Conservation (phyloP, 257 asterid species). For the Capsicum baccatum region DNA sequence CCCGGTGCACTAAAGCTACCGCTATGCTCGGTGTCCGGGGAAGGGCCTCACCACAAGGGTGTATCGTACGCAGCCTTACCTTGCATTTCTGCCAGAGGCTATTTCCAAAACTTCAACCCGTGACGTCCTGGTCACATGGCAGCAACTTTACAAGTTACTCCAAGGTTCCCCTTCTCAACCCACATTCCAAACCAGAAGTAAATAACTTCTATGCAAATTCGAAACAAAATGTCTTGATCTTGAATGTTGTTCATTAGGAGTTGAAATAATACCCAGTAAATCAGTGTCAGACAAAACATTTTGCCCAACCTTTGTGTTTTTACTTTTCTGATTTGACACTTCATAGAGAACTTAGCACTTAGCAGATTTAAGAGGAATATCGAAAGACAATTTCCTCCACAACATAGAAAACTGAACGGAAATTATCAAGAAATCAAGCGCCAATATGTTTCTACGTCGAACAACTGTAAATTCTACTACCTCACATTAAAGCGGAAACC, state of each 20-base stretch:
- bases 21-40: no score
- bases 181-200: neutral
- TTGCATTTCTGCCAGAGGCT: no score
- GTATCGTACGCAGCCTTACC: no score
- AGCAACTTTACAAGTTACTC: no score
- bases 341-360: neutral
- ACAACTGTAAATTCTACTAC: neutral
- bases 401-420: neutral
- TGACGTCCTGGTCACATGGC: no score
- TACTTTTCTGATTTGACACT: neutral
- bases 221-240: neutral
- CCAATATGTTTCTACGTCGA: neutral
- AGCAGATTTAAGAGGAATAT: neutral
- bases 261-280: neutral
- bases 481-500: neutral
- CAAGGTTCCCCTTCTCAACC: neutral
- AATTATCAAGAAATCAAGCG: constrained; percentile 1
- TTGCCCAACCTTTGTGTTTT: constrained; percentile 1
- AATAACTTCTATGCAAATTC: neutral
- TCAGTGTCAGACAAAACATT: neutral
- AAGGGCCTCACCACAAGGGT: no score
- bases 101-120: no score
- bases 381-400: constrained; percentile 13
- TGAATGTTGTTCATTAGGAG: neutral
- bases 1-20: no score